Percentiles rank a stretch among this genome's conserved stretches.
Conservation (phyloP, 192 early-diverging fungal genomes). For the Neocallimastix lanati region DNA sequence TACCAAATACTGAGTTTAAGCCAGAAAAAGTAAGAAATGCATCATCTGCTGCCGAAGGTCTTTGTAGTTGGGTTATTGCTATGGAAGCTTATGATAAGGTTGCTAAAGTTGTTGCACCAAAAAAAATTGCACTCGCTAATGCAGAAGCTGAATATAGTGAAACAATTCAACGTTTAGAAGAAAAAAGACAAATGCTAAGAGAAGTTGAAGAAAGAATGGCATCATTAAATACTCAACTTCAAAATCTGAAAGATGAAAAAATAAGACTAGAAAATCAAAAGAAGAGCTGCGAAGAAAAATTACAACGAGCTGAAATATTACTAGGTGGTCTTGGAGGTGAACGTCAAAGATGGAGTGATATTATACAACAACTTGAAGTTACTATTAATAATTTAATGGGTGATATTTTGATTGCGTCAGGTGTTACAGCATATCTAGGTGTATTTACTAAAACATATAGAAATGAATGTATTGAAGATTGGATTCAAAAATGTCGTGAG, state of each 20-base stretch:
- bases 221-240: conserved; percentile 28
- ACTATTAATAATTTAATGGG: conserved; percentile 31
- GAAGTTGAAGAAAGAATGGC: conserved; percentile 29
- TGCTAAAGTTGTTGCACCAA: conserved; percentile 37
- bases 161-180: conserved; percentile 31
- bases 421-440: conserved; percentile 41
- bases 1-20: conserved; percentile 42
- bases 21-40: conserved; percentile 44
- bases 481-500: conserved; percentile 14
- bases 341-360: conserved; percentile 41
- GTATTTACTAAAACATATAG: conserved; percentile 40
- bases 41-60: conserved; percentile 39
- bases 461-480: conserved; percentile 19
- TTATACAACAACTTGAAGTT: conserved; percentile 22
- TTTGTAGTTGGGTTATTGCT: conserved; percentile 38
- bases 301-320: conserved; percentile 35
- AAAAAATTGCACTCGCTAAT: conserved; percentile 30
- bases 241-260: conserved; percentile 27
- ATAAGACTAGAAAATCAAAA: conserved; percentile 31
- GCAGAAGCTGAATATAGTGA: conserved; percentile 34
- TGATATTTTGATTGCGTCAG: conserved; percentile 36
- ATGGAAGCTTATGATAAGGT: conserved; percentile 47
- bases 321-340: conserved; percentile 38
- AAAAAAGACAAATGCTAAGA: conserved; percentile 31
- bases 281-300: conserved; percentile 35